A percentile compares a stretch with the other conserved stretches of the same genome.
Evolutionary conservation across 805 yeast species (phyloP).

Genomic region (Huiozyma sinensis): DNA sequence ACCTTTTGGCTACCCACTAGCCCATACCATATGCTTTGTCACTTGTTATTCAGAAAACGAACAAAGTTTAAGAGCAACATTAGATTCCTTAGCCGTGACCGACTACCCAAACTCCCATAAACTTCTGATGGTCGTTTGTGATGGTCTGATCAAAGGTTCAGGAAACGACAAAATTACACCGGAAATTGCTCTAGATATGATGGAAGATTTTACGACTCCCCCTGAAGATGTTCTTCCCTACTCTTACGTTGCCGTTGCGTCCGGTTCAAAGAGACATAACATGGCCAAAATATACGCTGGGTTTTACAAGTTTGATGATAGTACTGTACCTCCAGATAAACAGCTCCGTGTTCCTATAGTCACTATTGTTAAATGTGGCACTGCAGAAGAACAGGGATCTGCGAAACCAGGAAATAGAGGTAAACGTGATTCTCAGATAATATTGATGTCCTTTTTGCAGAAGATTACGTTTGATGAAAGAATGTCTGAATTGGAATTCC

Average conservation of each 20-base stretch:
- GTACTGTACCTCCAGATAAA: conserved; percentile 63
- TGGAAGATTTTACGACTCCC: conserved; percentile 65
- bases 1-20: conserved; percentile 75
- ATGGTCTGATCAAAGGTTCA: conserved; percentile 88
- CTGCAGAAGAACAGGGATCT: conserved; percentile 61
- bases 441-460: conserved; percentile 83
- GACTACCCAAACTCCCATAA: conserved; percentile 95
- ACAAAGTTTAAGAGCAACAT: conserved; percentile 72
- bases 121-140: conserved; percentile 78
- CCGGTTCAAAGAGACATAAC: conserved; percentile 89
- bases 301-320: conserved; percentile 74
- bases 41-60: conserved; percentile 94
- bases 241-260: conserved; percentile 93
- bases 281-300: conserved; percentile 97
- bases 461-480: conserved; percentile 84
- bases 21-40: conserved; percentile 64
- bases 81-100: conserved; percentile 87
- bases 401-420: conserved; percentile 90
- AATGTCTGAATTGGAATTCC: conserved; percentile 84
- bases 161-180: conserved; percentile 86
- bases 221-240: conserved; percentile 67
- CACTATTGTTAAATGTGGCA: conserved; percentile 77
- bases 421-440: conserved; percentile 87
- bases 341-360: conserved; percentile 81
- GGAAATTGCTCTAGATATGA: conserved; percentile 77